Base-by-base conservation (phyloP, 2,329 filamentous ascomycete genomes). In the Scortechinia acanthostroma region DNA sequence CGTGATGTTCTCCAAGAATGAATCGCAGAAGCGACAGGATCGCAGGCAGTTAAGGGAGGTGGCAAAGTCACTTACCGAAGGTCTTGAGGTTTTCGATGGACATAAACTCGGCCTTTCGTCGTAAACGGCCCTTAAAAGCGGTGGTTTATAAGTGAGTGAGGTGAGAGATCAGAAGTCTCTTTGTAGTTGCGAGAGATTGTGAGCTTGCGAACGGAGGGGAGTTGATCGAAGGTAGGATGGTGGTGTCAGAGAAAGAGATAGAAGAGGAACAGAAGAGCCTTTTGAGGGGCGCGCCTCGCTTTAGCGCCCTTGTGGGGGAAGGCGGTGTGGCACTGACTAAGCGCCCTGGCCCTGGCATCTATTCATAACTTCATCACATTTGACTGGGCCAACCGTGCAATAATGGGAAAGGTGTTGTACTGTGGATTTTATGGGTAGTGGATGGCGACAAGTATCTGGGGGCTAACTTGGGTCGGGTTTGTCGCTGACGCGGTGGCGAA, bases 31-130 rank as follows among this genome's bases (percentile, higher is more conserved):
- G n/a, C n/a, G n/a, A n/a, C n/a, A n/a, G n/a, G n/a, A n/a, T n/a
- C n/a, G n/a, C n/a, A n/a, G n/a, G n/a, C n/a, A n/a, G n/a, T n/a
- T n/a, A n/a, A 30, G 42, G 19, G 21, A 15, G 23, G 30, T 21
- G 28, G 15, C 4, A 4, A 37, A 21, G 15, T 28, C 47, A 66
- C 76, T 70, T 61, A 81, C 77, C 77, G 72, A 80, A 79, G 70
- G 77, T 76, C 70, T 80, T 81, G 65, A 82, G 75, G 70, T 83
- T 83, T 77, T 82, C 76, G 76, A 82, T 80, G 70, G 77, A 80
- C 77, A 81, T 80, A 80, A 80, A 81, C 75, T 74, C 73, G 73
- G 70, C 65, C 67, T 71, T 71, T 69, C 52, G 56, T 57, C 58
- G 59, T 13, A 19, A 40, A 40, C 10, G 10, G 10, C 10, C 17